Evolutionary conservation across 495 filamentous ascomycete species (phyloP), one percentile per base, ranked within the genome.

Genomic region (Aspergillus ostianus): DNA sequence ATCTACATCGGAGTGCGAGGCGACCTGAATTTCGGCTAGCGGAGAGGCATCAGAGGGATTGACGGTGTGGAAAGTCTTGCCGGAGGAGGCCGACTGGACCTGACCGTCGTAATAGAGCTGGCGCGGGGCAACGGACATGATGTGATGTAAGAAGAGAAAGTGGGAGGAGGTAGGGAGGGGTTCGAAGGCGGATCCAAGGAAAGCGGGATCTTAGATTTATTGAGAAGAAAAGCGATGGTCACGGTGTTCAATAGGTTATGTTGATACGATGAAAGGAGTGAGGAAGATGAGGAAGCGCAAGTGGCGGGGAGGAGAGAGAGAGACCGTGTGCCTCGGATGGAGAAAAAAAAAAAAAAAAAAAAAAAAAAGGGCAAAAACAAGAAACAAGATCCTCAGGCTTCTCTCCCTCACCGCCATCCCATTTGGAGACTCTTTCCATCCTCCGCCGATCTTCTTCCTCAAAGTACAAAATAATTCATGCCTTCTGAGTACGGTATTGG

Each of bases 81-180:
- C 80, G 23, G 84, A 87, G 54, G 82, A 80, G 27, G 85, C 77
- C 49, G 76, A 64, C 58, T 86, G 86, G 32, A 73, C 66, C 62
- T 82, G 79, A 65, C 90, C 90, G 61, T 85, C 79, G 72, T 87
- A 90, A 75, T 86, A 91, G 61, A 89, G 82, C 64, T 84, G 80
- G 36, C 36, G 36, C 36, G 36, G 36, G 36, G 36, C 10, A 4
- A 41, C 36, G 36, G 36, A 41, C 36, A 41, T 41, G 36, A 62
- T 80, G 85, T 23, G 80, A 74, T 62, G 76, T 68, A 66, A 72
- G 72, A 50, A 55, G 58, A 51, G 32, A 41, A 10, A 41, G 13
- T 4, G 36, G 13, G 4, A 41, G 36, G 36, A 41, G 12, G 36
- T 44, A 47, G 20, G 21, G 49, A 21, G 49, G 18, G n/a, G 46